Base-by-base conservation (phyloP, 805 yeast species). In the Saccharomycopsis vini region DNA sequence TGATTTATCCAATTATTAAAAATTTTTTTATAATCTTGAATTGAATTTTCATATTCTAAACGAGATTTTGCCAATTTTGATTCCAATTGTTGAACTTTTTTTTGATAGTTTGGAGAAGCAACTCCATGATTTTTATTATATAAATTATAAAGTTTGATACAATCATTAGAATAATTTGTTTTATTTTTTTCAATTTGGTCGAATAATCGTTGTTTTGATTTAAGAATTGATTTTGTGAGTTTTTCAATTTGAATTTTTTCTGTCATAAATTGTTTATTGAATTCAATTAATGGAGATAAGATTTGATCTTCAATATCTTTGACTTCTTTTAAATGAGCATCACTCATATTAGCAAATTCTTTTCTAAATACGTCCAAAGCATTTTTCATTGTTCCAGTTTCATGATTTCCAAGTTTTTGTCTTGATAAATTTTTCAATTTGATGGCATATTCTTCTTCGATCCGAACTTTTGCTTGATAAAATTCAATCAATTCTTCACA, bases 371-470 rank as follows among this genome's bases (percentile, higher is more conserved):
- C 64, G 38, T 81, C 86, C 7, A 86, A 64, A 6, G 86, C 71
- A 6, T 68, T 64, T 52, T 70, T 75, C 46, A 81, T 59, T 0
- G 77, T 62, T 0, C 89, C 90, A 0, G 73, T 66, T 51, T 78
- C 85, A 45, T 64, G 67, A 2, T 72, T 56, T 1, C 88, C 89
- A 3, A 47, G 39, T 18, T 77, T 59, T 52, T 68, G 71, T 40
- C 63, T 61, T 18, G 83, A 63, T 19, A 86, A 62, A 13, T 70
- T 66, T 36, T 63, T 63, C 51, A 87, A 58, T 46, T 68, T 70
- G 44, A 73, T 71, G 31, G 79, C 63, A 55, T 83, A 84, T 21
- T 87, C 95, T 48, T 77, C 81, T 54, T 86, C 95, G 32, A 87
- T 71, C n/a, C 22, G 37, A 13, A 73, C n/a, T 3, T 38, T 38